These are phyloP conservation scores for Penicillium sp. DNA, from an alignment of 2,329 filamentous ascomycete species.

Conservation along the genomic window DNA sequence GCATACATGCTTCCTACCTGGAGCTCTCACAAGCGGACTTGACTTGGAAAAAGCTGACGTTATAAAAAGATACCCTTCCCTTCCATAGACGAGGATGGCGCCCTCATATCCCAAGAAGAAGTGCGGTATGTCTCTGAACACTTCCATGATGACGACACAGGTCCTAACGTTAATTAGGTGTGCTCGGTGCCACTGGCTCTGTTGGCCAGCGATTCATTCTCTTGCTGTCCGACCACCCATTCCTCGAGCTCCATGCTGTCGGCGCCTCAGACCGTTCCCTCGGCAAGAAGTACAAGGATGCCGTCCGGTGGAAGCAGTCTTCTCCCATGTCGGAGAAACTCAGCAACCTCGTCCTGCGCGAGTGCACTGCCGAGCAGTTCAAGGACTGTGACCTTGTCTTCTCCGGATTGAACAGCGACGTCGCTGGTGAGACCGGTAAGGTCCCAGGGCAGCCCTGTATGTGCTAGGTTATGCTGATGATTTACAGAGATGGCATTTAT, in stretches of 20 bases:
- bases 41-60: background rate
- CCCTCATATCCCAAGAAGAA: slow-evolving; percentile 36
- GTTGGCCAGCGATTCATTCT: slow-evolving; percentile 95
- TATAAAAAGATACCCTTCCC: slow-evolving; percentile 1
- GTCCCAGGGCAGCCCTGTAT: slow-evolving; percentile 20
- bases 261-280: slow-evolving; percentile 85
- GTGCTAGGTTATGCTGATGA: background rate
- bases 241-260: slow-evolving; percentile 79
- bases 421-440: slow-evolving; percentile 82
- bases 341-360: slow-evolving; percentile 75
- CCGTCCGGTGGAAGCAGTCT: slow-evolving; percentile 90
- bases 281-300: slow-evolving; percentile 91
- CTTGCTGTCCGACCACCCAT: slow-evolving; percentile 79
- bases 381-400: slow-evolving; percentile 89
- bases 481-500: slow-evolving; percentile 78
- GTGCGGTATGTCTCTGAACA: slow-evolving; percentile 31
- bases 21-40: background rate
- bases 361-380: slow-evolving; percentile 78
- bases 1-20: background rate
- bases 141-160: background rate
- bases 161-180: slow-evolving; percentile 47
- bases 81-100: slow-evolving; percentile 25
- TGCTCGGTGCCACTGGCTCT: slow-evolving; percentile 87
- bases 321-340: slow-evolving; percentile 70
- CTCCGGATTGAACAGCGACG: slow-evolving; percentile 84